Evolutionary conservation across 371 early-diverging fungal species (phyloP).

Genomic region (Rhizomucor miehei): DNA sequence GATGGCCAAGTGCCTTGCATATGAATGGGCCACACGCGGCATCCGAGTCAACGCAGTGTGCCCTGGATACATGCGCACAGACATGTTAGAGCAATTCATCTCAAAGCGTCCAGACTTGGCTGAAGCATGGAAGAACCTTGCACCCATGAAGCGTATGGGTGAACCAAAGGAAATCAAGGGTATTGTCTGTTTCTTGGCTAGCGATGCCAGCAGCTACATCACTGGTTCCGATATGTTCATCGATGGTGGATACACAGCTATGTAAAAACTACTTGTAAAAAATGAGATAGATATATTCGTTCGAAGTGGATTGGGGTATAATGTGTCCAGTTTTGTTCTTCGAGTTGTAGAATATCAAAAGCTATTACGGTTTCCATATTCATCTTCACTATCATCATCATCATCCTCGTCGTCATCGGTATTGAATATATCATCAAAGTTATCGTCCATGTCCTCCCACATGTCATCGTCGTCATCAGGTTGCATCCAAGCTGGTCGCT

Average conservation of each 20-base stretch:
- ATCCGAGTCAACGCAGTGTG: slow-evolving; percentile 47
- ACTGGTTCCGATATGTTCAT: slow-evolving; percentile 51
- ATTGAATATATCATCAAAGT: slow-evolving; percentile 3
- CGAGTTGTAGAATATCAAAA: too few relatives aligned
- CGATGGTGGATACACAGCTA: slow-evolving; percentile 48
- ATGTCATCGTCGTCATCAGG: background rate
- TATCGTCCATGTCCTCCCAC: slow-evolving; percentile 6
- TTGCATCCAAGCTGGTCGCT: background rate
- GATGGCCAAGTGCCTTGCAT: slow-evolving; percentile 46
- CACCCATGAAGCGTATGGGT: slow-evolving; percentile 56
- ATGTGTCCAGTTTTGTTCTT: too few relatives aligned
- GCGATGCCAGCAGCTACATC: slow-evolving; percentile 62
- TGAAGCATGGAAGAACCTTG: slow-evolving; percentile 27
- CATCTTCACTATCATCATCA: slow-evolving; percentile 5
- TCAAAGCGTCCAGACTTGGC: slow-evolving; percentile 27
- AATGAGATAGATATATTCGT: background rate
- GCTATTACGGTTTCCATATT: background rate
- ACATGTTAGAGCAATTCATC: slow-evolving; percentile 38
- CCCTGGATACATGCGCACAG: slow-evolving; percentile 48
- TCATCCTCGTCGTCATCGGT: slow-evolving; percentile 10
- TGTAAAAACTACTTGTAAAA: slow-evolving; percentile 20
- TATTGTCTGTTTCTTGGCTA: slow-evolving; percentile 68
- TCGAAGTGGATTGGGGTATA: background rate
- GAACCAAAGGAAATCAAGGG: slow-evolving; percentile 65
- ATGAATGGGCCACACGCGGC: slow-evolving; percentile 45